Base-by-base conservation (phyloP, 192 early-diverging fungal species). In the Obelidium mucronatum region DNA sequence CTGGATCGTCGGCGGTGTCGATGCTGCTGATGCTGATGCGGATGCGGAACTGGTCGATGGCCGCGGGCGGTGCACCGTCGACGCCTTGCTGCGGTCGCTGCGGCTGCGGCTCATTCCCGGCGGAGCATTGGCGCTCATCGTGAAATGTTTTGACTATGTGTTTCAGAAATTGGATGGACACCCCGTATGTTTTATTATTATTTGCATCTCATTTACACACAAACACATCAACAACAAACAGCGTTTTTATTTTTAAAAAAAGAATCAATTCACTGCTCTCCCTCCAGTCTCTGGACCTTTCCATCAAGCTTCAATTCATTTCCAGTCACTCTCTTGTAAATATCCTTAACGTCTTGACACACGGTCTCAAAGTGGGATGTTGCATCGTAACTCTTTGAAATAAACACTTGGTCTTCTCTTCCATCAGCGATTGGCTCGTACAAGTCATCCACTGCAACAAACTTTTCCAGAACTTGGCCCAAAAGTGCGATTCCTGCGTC, bases 351-450 rank as follows among this genome's bases (percentile, higher is more conserved):
- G 79, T 99, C 98, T 59, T 94, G 92, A 80, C 94, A 96, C 35
- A 97, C 93, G 58, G 98, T 96, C 85, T 96, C 98, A 91, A 98
- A 99, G 89, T 99, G 97, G 48, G 94, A 96, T 31, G 97, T 96
- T 39, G 98, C 95, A 86, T 99, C 98, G 83, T 98, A 99, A 28
- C 95, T 96, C 75, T 93, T 92, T 75, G 94, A 93, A 61, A 99
- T 87, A 82, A 92, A 99, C 53, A 96, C 91, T 67, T 93, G 86
- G 73, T 97, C 95, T 11, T 78, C 73, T 19, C 79, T 90, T 58
- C 97, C 97, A 73, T 97, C 93, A 1, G 86, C 83, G n/a, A 89
- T 66, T 31, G 98, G 97, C 83, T 93, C 96, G 62, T 91, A 93
- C 51, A 99, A 76, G 77, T 96, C 92, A 44, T 89, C 90, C 36